Percentiles rank a stretch among this genome's conserved stretches.
These are phyloP conservation scores for Takashimella koratensis DNA, from an alignment of 1,284 basidiomycete species.

Conservation along the genomic window DNA sequence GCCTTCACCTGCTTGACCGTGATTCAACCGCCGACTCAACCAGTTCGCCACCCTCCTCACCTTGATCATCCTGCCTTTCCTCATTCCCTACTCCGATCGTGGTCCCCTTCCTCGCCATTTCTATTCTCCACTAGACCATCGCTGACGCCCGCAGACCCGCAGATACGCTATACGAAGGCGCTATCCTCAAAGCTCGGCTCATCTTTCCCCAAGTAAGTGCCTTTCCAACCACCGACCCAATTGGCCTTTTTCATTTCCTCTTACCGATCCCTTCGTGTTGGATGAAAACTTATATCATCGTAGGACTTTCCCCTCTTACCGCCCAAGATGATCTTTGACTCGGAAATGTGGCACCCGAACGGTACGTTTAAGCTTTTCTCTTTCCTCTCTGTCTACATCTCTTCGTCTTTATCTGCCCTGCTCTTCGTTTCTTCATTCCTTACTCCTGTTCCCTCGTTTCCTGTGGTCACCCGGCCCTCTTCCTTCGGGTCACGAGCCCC, in stretches of 20 bases:
- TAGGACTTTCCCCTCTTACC: conserved; percentile 83
- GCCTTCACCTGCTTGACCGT: too few species aligned
- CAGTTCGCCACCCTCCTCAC: too few species aligned
- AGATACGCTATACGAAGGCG: conserved; percentile 90
- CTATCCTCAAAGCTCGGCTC: conserved; percentile 82
- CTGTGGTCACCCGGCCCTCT: too few species aligned
- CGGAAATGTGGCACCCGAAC: conserved; percentile 99
- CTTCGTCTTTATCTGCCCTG: too few species aligned
- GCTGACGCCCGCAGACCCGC: conserved; percentile 58
- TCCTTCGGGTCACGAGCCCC: too few species aligned
- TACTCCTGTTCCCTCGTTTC: too few species aligned
- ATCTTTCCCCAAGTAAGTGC: conserved; percentile 65
- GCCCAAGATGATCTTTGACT: conserved; percentile 93
- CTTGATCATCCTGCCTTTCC: conserved; percentile 1
- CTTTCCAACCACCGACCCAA: neutral
- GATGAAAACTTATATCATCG: neutral
- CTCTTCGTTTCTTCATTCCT: too few species aligned
- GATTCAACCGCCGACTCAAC: too few species aligned
- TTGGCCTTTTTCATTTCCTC: neutral
- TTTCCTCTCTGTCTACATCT: too few species aligned
- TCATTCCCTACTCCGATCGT: conserved; percentile 1
- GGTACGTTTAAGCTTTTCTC: conserved; percentile 67
- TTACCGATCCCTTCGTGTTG: neutral
- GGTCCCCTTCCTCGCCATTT: neutral
- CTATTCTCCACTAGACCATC: neutral